phyloP scores from a whole-genome alignment of 495 filamentous ascomycete genomes.

The Podospora pseudocomata region DNA sequence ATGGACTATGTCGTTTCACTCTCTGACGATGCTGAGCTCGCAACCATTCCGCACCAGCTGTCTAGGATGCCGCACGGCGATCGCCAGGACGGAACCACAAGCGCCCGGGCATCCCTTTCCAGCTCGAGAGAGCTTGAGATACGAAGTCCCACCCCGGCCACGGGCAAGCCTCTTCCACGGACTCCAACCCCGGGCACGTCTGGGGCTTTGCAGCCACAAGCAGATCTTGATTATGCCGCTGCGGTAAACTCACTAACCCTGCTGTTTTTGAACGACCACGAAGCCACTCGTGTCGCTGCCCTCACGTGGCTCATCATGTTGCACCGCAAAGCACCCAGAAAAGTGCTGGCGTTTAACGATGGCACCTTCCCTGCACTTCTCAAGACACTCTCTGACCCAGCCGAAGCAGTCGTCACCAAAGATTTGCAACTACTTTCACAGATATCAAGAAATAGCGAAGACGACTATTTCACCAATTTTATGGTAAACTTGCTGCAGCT shows the following conservation, averaged over 20 bases:
- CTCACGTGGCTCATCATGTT: conserved; percentile 97
- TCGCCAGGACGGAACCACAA: conserved; percentile 54
- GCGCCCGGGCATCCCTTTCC: conserved; percentile 50
- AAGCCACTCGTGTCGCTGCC: conserved; percentile 89
- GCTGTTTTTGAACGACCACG: conserved; percentile 93
- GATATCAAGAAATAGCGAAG: conserved; percentile 93
- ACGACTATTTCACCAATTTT: conserved; percentile 94
- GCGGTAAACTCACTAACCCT: conserved; percentile 93
- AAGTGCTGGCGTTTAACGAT: conserved; percentile 93
- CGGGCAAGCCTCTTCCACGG: conserved; percentile 39
- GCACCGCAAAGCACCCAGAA: conserved; percentile 88
- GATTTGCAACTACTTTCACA: conserved; percentile 93
- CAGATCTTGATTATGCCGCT: conserved; percentile 91
- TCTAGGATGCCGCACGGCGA: conserved; percentile 44
- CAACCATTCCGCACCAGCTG: conserved; percentile 36
- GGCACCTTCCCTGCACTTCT: conserved; percentile 94
- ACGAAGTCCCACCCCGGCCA: conserved; percentile 53
- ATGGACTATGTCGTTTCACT: conserved; percentile 89
- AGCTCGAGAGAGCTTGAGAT: conserved; percentile 51
- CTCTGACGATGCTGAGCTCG: conserved; percentile 64
- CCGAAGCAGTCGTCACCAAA: conserved; percentile 92
- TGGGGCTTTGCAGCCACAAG: conserved; percentile 44
- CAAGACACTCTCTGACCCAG: conserved; percentile 93
- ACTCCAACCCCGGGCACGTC: conserved; percentile 47
- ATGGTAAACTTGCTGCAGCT: conserved; percentile 96